phyloP scores from a whole-genome alignment of 176 grass and related monocot genomes.

The Alopecurus myosuroides region DNA sequence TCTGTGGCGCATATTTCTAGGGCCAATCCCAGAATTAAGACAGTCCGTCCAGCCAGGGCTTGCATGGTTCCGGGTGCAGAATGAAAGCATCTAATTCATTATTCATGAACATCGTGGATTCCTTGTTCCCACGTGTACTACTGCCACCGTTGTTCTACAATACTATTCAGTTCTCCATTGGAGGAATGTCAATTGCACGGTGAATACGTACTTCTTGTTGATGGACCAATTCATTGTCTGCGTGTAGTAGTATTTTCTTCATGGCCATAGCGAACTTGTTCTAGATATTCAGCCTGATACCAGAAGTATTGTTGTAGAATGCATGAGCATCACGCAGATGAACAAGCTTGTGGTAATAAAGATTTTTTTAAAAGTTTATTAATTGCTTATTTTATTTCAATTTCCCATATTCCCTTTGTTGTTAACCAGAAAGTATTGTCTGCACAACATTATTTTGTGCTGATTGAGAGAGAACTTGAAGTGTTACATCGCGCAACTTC shows the following conservation, averaged over 20 bases:
- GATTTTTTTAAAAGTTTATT: too few species aligned
- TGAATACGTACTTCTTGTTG: not conserved
- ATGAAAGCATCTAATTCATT: constrained; percentile 39
- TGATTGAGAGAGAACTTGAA: too few species aligned
- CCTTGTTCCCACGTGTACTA: not conserved
- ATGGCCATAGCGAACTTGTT: not conserved
- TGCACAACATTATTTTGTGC: too few species aligned
- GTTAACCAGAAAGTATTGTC: too few species aligned
- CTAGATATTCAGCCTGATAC: not conserved
- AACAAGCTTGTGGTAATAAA: not conserved
- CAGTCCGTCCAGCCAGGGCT: constrained; percentile 61
- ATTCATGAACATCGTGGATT: not conserved
- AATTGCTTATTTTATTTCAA: too few species aligned
- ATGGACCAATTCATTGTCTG: not conserved
- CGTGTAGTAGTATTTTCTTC: not conserved
- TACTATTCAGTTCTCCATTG: not conserved
- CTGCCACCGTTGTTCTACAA: not conserved
- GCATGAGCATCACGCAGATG: not conserved
- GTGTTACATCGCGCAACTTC: too few species aligned
- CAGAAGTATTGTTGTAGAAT: not conserved
- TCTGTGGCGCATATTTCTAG: constrained; percentile 88
- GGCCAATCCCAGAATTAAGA: constrained; percentile 58
- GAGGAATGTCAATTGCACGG: not conserved
- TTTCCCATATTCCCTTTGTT: too few species aligned
- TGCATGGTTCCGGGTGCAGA: constrained; percentile 69